A percentile compares a stretch with the other conserved stretches of the same genome.
phyloP scores from a whole-genome alignment of 768 basidiomycete species.

The Podaxis pistillaris region DNA sequence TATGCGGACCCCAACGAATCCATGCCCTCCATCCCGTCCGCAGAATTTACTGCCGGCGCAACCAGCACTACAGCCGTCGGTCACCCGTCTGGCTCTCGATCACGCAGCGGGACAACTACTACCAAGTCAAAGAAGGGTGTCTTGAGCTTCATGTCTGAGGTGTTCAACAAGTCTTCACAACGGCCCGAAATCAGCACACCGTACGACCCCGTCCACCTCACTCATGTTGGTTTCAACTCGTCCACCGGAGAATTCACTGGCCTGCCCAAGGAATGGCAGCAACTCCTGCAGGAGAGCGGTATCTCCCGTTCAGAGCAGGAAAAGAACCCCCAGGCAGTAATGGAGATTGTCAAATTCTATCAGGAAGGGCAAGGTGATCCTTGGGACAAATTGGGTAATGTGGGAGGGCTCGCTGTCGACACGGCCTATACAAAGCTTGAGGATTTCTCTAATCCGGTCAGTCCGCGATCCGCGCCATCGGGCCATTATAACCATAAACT shows the following conservation, averaged over 20 bases:
- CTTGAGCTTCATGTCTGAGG: constrained; percentile 69
- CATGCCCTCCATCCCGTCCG: constrained; percentile 33
- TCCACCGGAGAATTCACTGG: constrained; percentile 99
- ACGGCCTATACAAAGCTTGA: constrained; percentile 32
- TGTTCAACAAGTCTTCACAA: constrained; percentile 64
- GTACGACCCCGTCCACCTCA: constrained; percentile 98
- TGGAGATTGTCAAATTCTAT: constrained; percentile 99
- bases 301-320: constrained; percentile 95
- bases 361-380: constrained; percentile 82
- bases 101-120: constrained; percentile 45
- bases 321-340: constrained; percentile 95
- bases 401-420: constrained; percentile 29
- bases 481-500: constrained; percentile 12
- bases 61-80: constrained; percentile 21
- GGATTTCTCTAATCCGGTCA: constrained; percentile 57
- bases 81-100: constrained; percentile 28
- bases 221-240: constrained; percentile 98
- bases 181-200: constrained; percentile 94
- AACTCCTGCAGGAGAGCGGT: constrained; percentile 91
- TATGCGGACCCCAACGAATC: constrained; percentile 46
- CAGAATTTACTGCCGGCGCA: constrained; percentile 23
- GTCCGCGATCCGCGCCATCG: constrained; percentile 23
- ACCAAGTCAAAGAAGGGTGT: constrained; percentile 64
- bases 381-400: constrained; percentile 82
- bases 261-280: constrained; percentile 98